Percentiles rank a stretch among this genome's conserved stretches.
Evolutionary conservation across 2,329 filamentous ascomycete species (phyloP).

Genomic region (Lasiodiplodia gonubiensis): DNA sequence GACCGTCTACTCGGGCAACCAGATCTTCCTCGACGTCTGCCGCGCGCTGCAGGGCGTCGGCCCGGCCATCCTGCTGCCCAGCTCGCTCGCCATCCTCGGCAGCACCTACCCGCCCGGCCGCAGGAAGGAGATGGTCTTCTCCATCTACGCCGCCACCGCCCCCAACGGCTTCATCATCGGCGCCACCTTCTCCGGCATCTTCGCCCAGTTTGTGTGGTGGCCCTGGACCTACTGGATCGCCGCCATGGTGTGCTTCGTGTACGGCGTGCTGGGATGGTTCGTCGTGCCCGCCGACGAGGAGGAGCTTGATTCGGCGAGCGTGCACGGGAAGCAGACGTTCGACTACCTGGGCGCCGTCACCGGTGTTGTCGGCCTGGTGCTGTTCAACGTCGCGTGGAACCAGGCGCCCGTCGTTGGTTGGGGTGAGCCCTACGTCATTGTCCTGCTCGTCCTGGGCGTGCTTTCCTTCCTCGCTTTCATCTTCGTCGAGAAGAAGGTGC

Average conservation of each 20-base stretch:
- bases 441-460: conserved; percentile 63
- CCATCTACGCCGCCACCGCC: conserved; percentile 56
- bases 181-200: conserved; percentile 48
- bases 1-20: conserved; percentile 46
- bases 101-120: conserved; percentile 61
- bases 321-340: conserved; percentile 40
- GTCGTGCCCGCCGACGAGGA: conserved; percentile 45
- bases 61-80: conserved; percentile 67
- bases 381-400: conserved; percentile 73
- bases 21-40: conserved; percentile 45
- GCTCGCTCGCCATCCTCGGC: conserved; percentile 67
- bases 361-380: conserved; percentile 62
- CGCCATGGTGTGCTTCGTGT: conserved; percentile 45
- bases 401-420: conserved; percentile 67
- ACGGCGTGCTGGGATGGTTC: conserved; percentile 46
- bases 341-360: conserved; percentile 54
- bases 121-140: conserved; percentile 66
- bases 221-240: conserved; percentile 59
- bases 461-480: conserved; percentile 62
- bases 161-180: conserved; percentile 53
- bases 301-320: neutral
- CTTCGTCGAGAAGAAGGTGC: conserved; percentile 53
- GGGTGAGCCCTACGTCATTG: conserved; percentile 61
- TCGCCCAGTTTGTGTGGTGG: conserved; percentile 56
- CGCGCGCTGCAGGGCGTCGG: conserved; percentile 58